These are phyloP conservation scores for Tetrapyrgos nigripes DNA, from an alignment of 1,284 basidiomycete species.

Conservation along the genomic window DNA sequence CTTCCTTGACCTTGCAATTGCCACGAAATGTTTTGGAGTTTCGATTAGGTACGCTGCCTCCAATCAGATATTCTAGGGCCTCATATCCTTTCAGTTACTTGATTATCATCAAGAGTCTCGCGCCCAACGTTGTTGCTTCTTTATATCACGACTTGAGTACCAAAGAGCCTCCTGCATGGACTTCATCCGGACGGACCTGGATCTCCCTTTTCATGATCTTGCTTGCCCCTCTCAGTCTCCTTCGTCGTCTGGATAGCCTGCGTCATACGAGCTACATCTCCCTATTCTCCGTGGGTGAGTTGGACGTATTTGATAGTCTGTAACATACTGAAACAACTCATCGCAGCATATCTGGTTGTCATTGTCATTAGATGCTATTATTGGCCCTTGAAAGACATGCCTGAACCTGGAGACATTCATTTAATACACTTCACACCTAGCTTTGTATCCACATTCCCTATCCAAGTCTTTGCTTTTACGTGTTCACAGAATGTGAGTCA, in stretches of 20 bases:
- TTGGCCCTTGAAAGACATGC: conserved; percentile 67
- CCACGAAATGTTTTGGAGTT: conserved; percentile 96
- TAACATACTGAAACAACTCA: conserved; percentile 14
- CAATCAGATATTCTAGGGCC: conserved; percentile 10
- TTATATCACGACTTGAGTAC: conserved; percentile 82
- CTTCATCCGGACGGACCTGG: conserved; percentile 85
- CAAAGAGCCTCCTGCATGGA: conserved; percentile 73
- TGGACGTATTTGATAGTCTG: not conserved
- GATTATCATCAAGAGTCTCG: conserved; percentile 93
- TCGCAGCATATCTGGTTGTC: conserved; percentile 71
- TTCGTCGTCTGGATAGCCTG: conserved; percentile 83
- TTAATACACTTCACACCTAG: conserved; percentile 78
- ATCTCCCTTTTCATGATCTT: conserved; percentile 84
- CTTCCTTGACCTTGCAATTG: conserved; percentile 94
- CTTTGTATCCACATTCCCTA: conserved; percentile 89
- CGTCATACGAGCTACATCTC: conserved; percentile 88
- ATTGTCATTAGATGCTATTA: conserved; percentile 82
- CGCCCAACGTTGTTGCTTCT: conserved; percentile 92
- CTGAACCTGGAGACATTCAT: conserved; percentile 67
- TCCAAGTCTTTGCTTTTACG: conserved; percentile 95
- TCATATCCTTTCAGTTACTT: conserved; percentile 66
- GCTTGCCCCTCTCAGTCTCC: conserved; percentile 88
- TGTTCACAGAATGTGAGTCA: conserved; percentile 86
- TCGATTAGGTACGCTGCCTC: conserved; percentile 76
- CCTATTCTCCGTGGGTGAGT: conserved; percentile 83